Percentiles rank a stretch among this genome's conserved stretches.
These are phyloP conservation scores for Cordyceps farinosa DNA, from an alignment of 2,329 filamentous ascomycete genomes.

Conservation along the genomic window DNA sequence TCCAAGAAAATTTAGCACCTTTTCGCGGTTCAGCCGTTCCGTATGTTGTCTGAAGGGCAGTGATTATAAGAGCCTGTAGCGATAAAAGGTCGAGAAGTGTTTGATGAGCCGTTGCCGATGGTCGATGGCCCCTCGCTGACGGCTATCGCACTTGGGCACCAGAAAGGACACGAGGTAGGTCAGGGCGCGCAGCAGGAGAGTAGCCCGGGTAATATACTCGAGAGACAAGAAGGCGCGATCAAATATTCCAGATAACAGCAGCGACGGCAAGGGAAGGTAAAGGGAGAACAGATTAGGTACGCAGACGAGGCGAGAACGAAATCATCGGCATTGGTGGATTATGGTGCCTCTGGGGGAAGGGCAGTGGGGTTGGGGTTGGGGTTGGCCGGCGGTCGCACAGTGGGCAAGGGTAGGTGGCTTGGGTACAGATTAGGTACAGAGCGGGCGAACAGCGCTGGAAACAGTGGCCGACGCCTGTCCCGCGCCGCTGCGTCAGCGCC, in stretches of 20 bases:
- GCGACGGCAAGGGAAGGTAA: background rate
- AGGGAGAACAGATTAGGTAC: background rate
- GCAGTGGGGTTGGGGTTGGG: background rate
- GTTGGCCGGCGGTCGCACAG: background rate
- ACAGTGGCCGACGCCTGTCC: background rate
- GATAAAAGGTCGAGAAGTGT: background rate
- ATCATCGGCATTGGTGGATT: slow-evolving; percentile 1
- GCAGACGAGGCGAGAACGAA: background rate
- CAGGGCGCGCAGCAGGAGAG: background rate
- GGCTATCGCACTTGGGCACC: background rate
- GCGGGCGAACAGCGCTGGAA: background rate
- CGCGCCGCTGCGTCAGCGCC: background rate
- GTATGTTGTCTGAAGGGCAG: background rate
- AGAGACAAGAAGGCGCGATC: background rate
- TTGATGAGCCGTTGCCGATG: background rate
- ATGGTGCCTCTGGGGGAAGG: slow-evolving; percentile 3
- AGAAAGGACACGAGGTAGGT: background rate
- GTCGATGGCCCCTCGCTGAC: background rate
- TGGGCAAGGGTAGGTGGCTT: background rate
- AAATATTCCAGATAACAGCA: background rate
- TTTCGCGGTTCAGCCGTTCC: background rate
- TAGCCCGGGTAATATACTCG: background rate
- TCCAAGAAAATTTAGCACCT: too few relatives aligned
- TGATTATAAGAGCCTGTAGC: background rate
- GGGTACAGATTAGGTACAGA: background rate